Conservation (phyloP, 148 eudicot species). For the Cornus suecica region DNA sequence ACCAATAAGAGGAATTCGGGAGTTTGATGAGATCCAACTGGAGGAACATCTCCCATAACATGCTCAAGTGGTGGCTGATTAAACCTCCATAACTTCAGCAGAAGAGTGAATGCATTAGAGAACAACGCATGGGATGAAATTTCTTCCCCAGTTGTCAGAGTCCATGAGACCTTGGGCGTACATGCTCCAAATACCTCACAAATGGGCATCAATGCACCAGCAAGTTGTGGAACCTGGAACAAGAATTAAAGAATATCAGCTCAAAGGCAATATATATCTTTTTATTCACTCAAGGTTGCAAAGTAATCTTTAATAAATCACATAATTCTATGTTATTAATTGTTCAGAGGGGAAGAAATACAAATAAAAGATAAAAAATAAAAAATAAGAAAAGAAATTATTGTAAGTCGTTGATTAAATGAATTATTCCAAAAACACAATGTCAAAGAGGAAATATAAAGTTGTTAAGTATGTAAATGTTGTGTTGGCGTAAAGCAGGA, state of each 20-base stretch:
- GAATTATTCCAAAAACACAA: no score
- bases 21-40: constrained; percentile 75
- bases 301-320: background rate
- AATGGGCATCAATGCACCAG: constrained; percentile 92
- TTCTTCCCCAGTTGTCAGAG: constrained; percentile 65
- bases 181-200: constrained; percentile 95
- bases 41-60: constrained; percentile 58
- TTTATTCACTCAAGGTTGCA: background rate
- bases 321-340: background rate
- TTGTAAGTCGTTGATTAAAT: no score
- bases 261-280: background rate
- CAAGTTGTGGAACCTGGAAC: constrained; percentile 94
- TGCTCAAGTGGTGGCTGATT: constrained; percentile 78
- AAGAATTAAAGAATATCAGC: constrained; percentile 12
- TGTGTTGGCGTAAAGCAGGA: background rate
- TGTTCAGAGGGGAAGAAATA: no score
- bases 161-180: constrained; percentile 65
- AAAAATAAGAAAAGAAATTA: no score
- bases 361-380: no score
- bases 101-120: constrained; percentile 90
- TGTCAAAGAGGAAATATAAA: no score
- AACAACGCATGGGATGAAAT: constrained; percentile 73
- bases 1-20: constrained; percentile 82
- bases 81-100: constrained; percentile 84
- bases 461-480: background rate